Evolutionary conservation across 2,329 filamentous ascomycete species (phyloP), one percentile per base, ranked within the genome.

Genomic region (Neoarthrinium moseri): DNA sequence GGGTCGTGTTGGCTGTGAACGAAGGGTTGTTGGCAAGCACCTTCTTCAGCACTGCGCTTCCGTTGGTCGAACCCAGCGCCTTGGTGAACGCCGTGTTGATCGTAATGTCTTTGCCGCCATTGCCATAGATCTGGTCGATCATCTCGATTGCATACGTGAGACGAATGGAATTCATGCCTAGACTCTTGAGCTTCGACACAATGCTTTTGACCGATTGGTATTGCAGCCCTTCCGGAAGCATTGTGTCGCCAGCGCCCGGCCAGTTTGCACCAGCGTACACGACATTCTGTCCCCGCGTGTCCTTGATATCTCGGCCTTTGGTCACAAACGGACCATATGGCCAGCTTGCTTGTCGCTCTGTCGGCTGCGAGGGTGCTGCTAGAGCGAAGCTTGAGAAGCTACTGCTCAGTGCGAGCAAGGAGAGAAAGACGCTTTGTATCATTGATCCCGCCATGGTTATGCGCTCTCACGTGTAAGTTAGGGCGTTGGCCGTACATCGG

Each of bases 201-300:
- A 85, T 80, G 3, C 63, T 64, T 27, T 71, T 66, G 33, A 85
- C 69, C 0, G 80, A 83, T 26, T 76, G 73, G 60, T 83, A 83
- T 56, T 85, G 81, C 1, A 85, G 70, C 3, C 82, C 82, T 53
- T 86, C 81, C 0, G 81, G 81, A 1, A 85, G 69, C 81, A 85
- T 84, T 8, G 75, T 70, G 26, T 83, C 80, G 24, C 72, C 73
- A 4, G 77, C 74, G 1, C 78, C 81, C 0, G 80, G 78, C 81
- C 81, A 85, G 55, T 85, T 85, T 11, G 73, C 75, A 1, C 81
- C 80, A 4, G 75, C 78, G 45, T 77, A 74, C 1, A 66, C 73
- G 21, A 81, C 59, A 20, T 66, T 69, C 3, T 67, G 56, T 33
- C 71, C 72, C 4, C 63, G 58, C 3, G 67, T 65, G 51, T 76